Evolutionary conservation across 495 filamentous ascomycete species (phyloP).

Genomic region (Trichoderma asperelloides): DNA sequence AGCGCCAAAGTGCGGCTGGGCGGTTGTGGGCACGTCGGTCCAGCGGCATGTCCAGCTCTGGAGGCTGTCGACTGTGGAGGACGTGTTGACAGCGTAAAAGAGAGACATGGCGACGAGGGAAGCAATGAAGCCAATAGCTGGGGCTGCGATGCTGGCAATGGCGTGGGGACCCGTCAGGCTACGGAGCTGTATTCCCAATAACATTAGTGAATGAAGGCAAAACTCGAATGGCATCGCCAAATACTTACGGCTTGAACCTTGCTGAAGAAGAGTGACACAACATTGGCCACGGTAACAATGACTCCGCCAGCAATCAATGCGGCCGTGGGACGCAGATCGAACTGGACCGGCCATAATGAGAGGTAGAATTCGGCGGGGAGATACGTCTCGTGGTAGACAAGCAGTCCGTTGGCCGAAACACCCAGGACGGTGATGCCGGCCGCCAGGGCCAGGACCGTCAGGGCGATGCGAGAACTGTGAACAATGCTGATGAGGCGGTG

Average conservation of each 20-base stretch:
- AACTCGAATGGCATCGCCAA: background rate
- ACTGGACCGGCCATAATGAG: constrained; percentile 42
- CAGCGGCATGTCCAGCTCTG: constrained; percentile 50
- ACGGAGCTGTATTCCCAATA: constrained; percentile 29
- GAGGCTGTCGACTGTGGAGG: constrained; percentile 34
- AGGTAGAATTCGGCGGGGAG: constrained; percentile 28
- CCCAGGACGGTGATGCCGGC: constrained; percentile 41
- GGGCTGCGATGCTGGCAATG: constrained; percentile 28
- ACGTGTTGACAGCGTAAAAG: constrained; percentile 46
- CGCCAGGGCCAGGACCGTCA: constrained; percentile 39
- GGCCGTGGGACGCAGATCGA: constrained; percentile 42
- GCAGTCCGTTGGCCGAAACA: constrained; percentile 37
- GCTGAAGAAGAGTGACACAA: constrained; percentile 34
- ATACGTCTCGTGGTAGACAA: constrained; percentile 41
- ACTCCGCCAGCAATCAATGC: constrained; percentile 37
- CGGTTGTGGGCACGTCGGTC: constrained; percentile 33
- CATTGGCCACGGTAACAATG: constrained; percentile 33
- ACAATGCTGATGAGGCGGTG: constrained; percentile 25
- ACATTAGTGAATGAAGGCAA: background rate
- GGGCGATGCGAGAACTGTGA: constrained; percentile 33
- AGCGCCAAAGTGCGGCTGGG: constrained; percentile 37
- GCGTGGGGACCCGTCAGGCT: constrained; percentile 27
- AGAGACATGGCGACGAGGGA: constrained; percentile 41
- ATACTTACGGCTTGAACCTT: constrained; percentile 30
- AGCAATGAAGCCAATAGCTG: constrained; percentile 34